phyloP scores from a whole-genome alignment of 139 green algal genomes.

The Gonium pectorale region DNA sequence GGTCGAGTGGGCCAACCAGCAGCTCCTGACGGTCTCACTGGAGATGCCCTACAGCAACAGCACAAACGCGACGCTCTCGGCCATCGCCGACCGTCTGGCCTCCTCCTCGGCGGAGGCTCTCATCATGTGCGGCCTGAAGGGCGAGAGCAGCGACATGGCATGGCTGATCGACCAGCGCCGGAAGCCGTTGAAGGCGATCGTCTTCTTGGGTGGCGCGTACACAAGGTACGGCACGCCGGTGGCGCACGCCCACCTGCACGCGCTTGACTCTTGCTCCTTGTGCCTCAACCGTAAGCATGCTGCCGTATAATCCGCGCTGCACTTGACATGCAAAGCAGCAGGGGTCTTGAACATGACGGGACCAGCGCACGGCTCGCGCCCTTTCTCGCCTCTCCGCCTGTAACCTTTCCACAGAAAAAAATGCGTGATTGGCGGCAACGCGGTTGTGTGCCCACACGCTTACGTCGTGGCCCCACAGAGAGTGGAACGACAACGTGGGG shows the following conservation, averaged over 20 bases:
- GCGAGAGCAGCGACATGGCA: not conserved
- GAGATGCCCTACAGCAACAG: not conserved
- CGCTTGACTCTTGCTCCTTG: too few species aligned
- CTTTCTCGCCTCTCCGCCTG: too few species aligned
- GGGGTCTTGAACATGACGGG: too few species aligned
- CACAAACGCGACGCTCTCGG: not conserved
- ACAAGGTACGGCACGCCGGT: not conserved
- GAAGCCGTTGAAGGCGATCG: constrained; percentile 42
- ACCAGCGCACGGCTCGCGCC: too few species aligned
- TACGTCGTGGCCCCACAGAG: not conserved
- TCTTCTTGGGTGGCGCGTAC: constrained; percentile 37
- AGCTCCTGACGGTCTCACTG: not conserved
- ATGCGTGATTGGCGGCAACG: too few species aligned
- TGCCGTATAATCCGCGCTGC: too few species aligned
- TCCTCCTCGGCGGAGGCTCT: constrained; percentile 4
- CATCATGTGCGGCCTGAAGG: constrained; percentile 3
- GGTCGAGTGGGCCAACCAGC: not conserved
- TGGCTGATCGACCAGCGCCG: not conserved
- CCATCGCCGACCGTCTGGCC: not conserved
- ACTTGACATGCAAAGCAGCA: too few species aligned
- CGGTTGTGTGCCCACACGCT: too few species aligned
- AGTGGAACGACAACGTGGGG: constrained; percentile 26
- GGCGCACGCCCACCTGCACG: too few species aligned
- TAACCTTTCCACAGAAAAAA: too few species aligned
- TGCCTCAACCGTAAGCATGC: too few species aligned